Base-by-base conservation (phyloP, 1,139 yeast genomes). In the Ogataea hybrid region DNA sequence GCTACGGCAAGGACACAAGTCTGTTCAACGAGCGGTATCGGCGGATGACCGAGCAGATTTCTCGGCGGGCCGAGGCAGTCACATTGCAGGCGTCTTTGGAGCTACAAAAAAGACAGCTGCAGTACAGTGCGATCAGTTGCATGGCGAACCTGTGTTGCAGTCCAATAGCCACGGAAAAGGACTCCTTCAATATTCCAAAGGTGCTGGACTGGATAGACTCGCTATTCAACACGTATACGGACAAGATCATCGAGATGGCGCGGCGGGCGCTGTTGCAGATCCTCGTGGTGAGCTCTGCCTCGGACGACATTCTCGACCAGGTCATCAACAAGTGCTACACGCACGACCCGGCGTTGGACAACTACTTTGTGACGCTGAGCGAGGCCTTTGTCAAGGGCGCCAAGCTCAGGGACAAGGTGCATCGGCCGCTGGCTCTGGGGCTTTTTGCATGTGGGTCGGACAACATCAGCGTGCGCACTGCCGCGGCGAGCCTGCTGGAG, bases 121-220 rank as follows among this genome's bases (percentile, higher is more conserved):
- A 88, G 52, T 67, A 74, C 27, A 75, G 95, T 1, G 76, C 95
- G 0, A 69, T 88, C 39, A 84, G 88, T 49, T 81, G 95, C 35
- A 86, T 94, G 95, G 86, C 96, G 0, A 72, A 83, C 0, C 66
- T 92, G 22, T 83, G 95, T 51, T 75, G 81, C 2, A 84, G 87
- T 18, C 73, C 79, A 5, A 76, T 84, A 10, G 71, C 73, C 16
- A 78, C 70, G 2, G 67, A 78, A 28, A 69, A 68, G 20, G 70
- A 72, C 56, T 79, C 90, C 0, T 87, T 89, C 63, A 92, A 87
- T 52, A 73, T 84, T 7, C 70, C 76, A 5, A 81, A 79, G 1
- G 67, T 89, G 28, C 70, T 89, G 63, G 69, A 74, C 21, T 92
- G 97, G 97, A 75, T 89, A 27, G 83, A 83, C 50, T 71, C 88